phyloP scores from a whole-genome alignment of 1,284 basidiomycete species.

The Pyrrhoderma noxium region DNA sequence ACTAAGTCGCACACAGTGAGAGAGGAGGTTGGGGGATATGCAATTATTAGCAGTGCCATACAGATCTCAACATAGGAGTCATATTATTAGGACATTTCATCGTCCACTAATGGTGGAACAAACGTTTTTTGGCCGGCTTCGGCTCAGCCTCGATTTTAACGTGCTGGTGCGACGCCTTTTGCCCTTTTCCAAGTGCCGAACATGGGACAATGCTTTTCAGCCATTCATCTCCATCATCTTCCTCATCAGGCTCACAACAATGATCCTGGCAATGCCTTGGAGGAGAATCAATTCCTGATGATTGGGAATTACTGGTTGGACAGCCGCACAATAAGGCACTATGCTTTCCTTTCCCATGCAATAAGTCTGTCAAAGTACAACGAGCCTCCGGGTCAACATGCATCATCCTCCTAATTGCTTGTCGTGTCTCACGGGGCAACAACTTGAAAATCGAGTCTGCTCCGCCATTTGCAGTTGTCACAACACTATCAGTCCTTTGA shows the following conservation, averaged over 20 bases:
- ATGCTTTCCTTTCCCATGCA: slow-evolving; percentile 73
- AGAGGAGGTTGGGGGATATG: slow-evolving; percentile 4
- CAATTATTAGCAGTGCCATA: slow-evolving; percentile 5
- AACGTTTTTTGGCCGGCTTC: slow-evolving; percentile 61
- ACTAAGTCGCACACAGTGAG: no score
- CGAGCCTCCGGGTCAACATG: slow-evolving; percentile 83
- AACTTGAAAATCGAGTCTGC: slow-evolving; percentile 99
- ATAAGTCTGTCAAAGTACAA: slow-evolving; percentile 89
- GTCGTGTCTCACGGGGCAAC: slow-evolving; percentile 85
- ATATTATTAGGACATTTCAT: no score
- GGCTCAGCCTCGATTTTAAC: slow-evolving; percentile 66
- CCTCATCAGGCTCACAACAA: slow-evolving; percentile 54
- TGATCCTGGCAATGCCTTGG: slow-evolving; percentile 49
- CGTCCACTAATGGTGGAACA: slow-evolving; percentile 45
- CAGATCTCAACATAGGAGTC: neutral
- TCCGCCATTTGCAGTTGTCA: slow-evolving; percentile 78
- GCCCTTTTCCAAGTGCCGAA: slow-evolving; percentile 39
- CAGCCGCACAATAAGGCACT: slow-evolving; percentile 79
- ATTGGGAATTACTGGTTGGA: slow-evolving; percentile 4
- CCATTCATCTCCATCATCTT: slow-evolving; percentile 75
- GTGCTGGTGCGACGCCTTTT: slow-evolving; percentile 44
- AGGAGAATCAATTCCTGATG: slow-evolving; percentile 27
- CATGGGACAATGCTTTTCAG: slow-evolving; percentile 69
- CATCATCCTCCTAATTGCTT: slow-evolving; percentile 90
- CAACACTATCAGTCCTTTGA: slow-evolving; percentile 52